A percentile compares a stretch with the other conserved stretches of the same genome.
Conservation (phyloP, 441 rosid genomes). For the Pelargonium fulgidum region DNA sequence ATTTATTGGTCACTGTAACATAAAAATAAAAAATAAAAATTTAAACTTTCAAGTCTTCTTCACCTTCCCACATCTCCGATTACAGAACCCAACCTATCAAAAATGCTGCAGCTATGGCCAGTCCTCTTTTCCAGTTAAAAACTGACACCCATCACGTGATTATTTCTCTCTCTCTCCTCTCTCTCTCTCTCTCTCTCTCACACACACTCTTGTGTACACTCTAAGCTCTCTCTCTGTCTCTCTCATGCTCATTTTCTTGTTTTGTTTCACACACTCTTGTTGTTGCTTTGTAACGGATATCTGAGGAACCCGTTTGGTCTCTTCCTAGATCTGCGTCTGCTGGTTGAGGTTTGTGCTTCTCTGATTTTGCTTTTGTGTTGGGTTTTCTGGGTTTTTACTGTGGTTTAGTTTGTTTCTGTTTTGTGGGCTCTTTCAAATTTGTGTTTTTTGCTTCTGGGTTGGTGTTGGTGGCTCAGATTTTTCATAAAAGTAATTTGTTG, state of each 20-base stretch:
- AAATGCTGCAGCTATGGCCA: not conserved
- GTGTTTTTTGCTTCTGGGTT: conserved; percentile 14
- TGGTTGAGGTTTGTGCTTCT: conserved; percentile 34
- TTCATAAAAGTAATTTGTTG: not conserved
- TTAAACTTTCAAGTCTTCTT: not conserved
- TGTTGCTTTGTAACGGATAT: not conserved
- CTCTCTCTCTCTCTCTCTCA: conserved; percentile 13
- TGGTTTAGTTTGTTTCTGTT: not conserved
- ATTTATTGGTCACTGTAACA: not conserved
- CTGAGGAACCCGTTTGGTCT: not conserved
- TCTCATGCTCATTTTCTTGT: conserved; percentile 21
- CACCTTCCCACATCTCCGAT: conserved; percentile 22
- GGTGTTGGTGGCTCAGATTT: conserved; percentile 4
- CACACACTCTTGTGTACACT: too few relatives aligned
- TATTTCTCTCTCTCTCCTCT: conserved; percentile 17
- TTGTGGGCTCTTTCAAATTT: conserved; percentile 8
- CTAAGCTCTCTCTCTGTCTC: conserved; percentile 41
- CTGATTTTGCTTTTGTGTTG: conserved; percentile 12
- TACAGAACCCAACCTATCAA: conserved; percentile 1
- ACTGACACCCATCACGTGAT: conserved; percentile 67
- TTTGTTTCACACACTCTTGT: conserved; percentile 16
- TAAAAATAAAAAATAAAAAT: not conserved
- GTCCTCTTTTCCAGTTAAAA: conserved; percentile 16
- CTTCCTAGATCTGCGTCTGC: conserved; percentile 37
- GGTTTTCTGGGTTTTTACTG: conserved; percentile 14